Base-by-base conservation (phyloP, 2,329 filamentous ascomycete species). In the Nothopassalora personata region DNA sequence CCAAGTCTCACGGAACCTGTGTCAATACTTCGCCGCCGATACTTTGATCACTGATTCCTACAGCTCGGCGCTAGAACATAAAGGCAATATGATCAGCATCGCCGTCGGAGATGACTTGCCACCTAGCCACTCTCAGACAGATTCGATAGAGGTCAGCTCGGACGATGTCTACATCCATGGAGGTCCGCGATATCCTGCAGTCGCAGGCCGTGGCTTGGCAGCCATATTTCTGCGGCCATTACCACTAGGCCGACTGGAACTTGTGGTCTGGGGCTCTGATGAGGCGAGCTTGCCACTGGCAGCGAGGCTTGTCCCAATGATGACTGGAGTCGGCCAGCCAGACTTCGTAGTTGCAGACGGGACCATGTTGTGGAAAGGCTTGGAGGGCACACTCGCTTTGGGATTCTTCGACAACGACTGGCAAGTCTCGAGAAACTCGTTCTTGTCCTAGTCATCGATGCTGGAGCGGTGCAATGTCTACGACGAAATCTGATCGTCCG, bases 1-100 rank as follows among this genome's bases (percentile, higher is more conserved):
- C 4, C 82, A 85, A 62, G 75, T 83, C 45, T 81, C 82, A 28
- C 78, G 81, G 33, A 85, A 84, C 64, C 71, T 85, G 3, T 76
- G 80, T 60, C 82, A 85, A 66, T 85, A 85, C 65, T 83, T 82
- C 68, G 76, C 73, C 53, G 82, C 81, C 18, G 82, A 84, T 64
- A 73, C 79, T 1, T 64, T 72, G 7, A 76, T 83, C 52, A 54
- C 71, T 6, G 56, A 66, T 11, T 52, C 64, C 56, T 66, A 68
- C 53, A 57, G 59, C 6, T 46, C 54, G n/a, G 58, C 64, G 7
- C 23, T 58, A 6, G 28, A 47, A 9, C 45, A 60, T 8, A 54
- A 56, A 27, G 79, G 80, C 15, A 84, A 83, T 65, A 58, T 79
- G 8, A 77, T 85, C 53, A 74, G 71, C 28, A 58, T 77, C 36